These are phyloP conservation scores for Phytophthora multivora DNA, from an alignment of 352 stramenopile genomes.

Conservation along the genomic window DNA sequence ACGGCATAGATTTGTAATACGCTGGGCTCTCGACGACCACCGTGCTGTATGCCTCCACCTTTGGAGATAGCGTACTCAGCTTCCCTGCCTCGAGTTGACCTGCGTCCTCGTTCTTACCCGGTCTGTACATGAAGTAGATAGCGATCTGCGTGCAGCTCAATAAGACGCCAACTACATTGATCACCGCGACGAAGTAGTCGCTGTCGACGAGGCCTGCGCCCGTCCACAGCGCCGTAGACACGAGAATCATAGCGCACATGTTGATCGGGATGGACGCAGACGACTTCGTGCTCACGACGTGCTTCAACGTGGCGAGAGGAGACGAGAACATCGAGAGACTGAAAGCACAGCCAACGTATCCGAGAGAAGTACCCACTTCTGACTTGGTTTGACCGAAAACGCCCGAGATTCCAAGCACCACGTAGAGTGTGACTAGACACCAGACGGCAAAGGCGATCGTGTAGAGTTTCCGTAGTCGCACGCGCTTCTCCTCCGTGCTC, in stretches of 20 bases:
- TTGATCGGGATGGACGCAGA: constrained; percentile 38
- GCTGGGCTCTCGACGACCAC: constrained; percentile 19
- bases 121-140: constrained; percentile 52
- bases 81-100: constrained; percentile 4
- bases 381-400: constrained; percentile 38
- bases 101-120: neutral
- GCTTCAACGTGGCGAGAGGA: constrained; percentile 27
- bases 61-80: constrained; percentile 3
- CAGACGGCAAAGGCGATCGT: constrained; percentile 18
- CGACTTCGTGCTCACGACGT: constrained; percentile 28
- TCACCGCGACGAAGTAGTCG: constrained; percentile 27
- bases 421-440: constrained; percentile 37
- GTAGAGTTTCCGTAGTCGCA: constrained; percentile 16
- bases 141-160: constrained; percentile 48
- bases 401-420: constrained; percentile 35
- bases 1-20: constrained; percentile 19
- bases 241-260: constrained; percentile 26
- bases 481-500: constrained; percentile 20
- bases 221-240: constrained; percentile 29
- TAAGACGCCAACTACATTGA: constrained; percentile 39
- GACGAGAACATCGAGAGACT: constrained; percentile 33
- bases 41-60: neutral
- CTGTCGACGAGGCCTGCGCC: constrained; percentile 19
- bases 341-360: constrained; percentile 27
- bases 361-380: constrained; percentile 23